Evolutionary conservation across 1,139 yeast genomes (phyloP).

Genomic region (Magnusiomyces tetraspermus): DNA sequence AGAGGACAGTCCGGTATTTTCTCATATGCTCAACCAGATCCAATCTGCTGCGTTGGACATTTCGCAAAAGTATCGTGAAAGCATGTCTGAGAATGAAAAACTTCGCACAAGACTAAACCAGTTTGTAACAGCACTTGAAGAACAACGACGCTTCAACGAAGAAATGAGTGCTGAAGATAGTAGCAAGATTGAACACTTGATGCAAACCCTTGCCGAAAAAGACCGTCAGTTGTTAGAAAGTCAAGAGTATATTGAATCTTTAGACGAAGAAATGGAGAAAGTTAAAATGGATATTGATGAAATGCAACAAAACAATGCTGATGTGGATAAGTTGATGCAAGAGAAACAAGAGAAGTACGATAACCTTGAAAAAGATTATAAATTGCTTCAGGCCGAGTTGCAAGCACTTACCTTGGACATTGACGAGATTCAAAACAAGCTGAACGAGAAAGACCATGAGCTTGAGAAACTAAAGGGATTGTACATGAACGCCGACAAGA

Average conservation of each 20-base stretch:
- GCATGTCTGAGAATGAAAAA: background rate
- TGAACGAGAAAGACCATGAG: constrained; percentile 1
- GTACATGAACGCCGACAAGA: background rate
- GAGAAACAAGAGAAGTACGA: background rate
- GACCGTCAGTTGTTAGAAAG: background rate
- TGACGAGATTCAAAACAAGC: background rate
- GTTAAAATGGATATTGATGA: background rate
- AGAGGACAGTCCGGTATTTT: background rate
- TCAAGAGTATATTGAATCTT: background rate
- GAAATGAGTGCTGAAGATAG: background rate
- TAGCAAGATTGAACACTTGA: background rate
- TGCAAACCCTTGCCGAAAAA: background rate
- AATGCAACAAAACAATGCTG: background rate
- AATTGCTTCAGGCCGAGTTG: background rate
- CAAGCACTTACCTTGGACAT: background rate
- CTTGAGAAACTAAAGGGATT: background rate
- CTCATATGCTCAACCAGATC: background rate
- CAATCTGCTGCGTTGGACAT: constrained; percentile 3
- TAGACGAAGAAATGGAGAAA: background rate
- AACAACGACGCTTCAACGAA: background rate
- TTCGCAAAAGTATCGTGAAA: constrained; percentile 1
- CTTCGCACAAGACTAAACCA: background rate
- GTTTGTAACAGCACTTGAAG: background rate
- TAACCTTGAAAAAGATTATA: background rate
- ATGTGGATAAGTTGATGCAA: background rate